Evolutionary conservation across 1,284 basidiomycete genomes (phyloP), one percentile per base, ranked within the genome.

Genomic region (Veloboletus limbatus): DNA sequence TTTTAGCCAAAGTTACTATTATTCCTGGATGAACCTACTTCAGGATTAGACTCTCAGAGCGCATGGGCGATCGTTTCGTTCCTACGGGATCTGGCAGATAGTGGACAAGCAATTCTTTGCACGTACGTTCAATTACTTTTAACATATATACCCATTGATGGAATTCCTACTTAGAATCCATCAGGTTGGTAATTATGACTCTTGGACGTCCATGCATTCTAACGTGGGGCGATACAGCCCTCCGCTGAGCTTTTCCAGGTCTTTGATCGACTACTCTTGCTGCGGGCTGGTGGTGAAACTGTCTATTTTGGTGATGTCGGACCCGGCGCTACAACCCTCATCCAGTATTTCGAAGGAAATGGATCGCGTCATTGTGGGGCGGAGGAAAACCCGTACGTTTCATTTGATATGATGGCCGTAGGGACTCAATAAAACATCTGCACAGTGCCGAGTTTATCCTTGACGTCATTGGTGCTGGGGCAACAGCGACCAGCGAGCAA

Each of bases 21-120:
- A n/a, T 45, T 47, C 25, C 24, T 47, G 24, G 46, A 47, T 8
- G 46, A 45, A 17, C 38, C 38, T 1, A 91, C 87, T 0, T 90
- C 88, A 10, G 92, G 93, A 35, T 72, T 96, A 22, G 92, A 95
- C 63, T 92, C 89, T 3, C 91, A 94, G 62, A 87, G 83, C 40
- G 91, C 93, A 0, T 94, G 88, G 86, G 86, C 85, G 13, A 92
- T 96, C 56, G 75, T 92, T 41, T 73, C 77, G 2, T 86, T 95
- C 61, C 73, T 95, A 40, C 77, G 85, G 16, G 81, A 85, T 51
- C 77, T 95, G n/a, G 87, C 92, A 9, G 78, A 88, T 52, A 83
- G 82, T 49, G 93, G 93, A 55, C 74, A 76, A 52, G 81, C 82
- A 7, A 85, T 87, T 49, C 69, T 88, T 13, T 85, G 82, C 78